These are phyloP conservation scores for Paecilomyces dactylethromorphus DNA, from an alignment of 2,329 filamentous ascomycete species.

Conservation along the genomic window DNA sequence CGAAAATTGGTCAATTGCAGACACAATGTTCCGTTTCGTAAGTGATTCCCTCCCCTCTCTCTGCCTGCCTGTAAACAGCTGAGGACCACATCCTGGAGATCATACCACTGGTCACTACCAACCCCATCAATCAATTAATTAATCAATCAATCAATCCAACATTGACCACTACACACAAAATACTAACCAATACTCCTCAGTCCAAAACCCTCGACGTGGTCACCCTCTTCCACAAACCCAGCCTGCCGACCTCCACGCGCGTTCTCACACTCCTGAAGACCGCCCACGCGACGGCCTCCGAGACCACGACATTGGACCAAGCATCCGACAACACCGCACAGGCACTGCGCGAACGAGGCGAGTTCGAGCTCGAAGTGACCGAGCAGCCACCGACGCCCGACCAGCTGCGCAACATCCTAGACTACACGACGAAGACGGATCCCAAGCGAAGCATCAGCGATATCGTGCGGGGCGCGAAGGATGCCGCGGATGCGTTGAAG, in stretches of 20 bases:
- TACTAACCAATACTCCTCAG: constrained; percentile 34
- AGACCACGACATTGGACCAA: constrained; percentile 67
- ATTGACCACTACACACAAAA: no score
- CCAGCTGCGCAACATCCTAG: constrained; percentile 76
- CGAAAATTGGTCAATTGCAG: constrained; percentile 1
- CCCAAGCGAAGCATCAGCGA: constrained; percentile 62
- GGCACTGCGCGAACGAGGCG: constrained; percentile 52
- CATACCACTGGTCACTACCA: not conserved
- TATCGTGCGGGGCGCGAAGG: constrained; percentile 67
- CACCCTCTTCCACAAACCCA: constrained; percentile 90
- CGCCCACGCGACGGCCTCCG: constrained; percentile 61
- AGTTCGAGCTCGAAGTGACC: constrained; percentile 83
- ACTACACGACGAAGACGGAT: constrained; percentile 64
- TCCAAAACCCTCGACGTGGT: constrained; percentile 81
- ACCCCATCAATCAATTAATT: not conserved
- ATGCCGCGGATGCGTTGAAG: constrained; percentile 70
- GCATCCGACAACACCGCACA: constrained; percentile 60
- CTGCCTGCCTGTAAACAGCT: no score
- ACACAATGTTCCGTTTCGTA: constrained; percentile 22
- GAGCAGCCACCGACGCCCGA: constrained; percentile 73
- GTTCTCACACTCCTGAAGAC: constrained; percentile 75
- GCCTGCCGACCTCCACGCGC: constrained; percentile 63
- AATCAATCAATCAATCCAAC: no score
- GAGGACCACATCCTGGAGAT: not conserved
- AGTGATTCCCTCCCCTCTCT: not conserved